Evolutionary conservation across 305 asterid genomes (phyloP), one percentile per base, ranked within the genome.

Genomic region (Plantago rigida): DNA sequence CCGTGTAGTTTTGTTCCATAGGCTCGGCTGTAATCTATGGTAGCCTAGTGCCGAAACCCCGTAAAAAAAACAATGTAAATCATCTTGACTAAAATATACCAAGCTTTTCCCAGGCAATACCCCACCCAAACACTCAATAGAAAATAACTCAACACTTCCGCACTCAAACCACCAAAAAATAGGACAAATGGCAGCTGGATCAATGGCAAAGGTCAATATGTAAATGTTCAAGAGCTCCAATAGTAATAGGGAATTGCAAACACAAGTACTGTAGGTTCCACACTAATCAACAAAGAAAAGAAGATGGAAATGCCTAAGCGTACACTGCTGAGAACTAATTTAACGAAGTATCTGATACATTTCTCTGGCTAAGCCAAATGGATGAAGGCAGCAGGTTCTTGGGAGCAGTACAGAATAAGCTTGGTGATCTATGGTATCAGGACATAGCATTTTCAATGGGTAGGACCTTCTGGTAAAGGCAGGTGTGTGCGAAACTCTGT

Each of bases 371-470:
- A 31, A 31, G 73, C 67, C 66, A 75, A 19, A 71, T 72, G 89
- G 92, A 80, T 79, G 79, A 75, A 75, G 73, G 34, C 29, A 22
- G 29, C 39, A 54, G 39, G 46, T 41, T 11, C 9, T 62, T 73
- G 57, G 65, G 71, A 73, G 73, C 10, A 9, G 46, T 41, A 74
- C 78, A 69, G 60, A 76, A 70, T 46, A 75, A 80, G 81, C 86
- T 72, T 75, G 87, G 94, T 75, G 75, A 69, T 68, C 71, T 79
- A 77, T 73, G 84, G 83, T 78, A 73, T 71, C 79, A 61, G 89
- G 91, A 68, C 75, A 71, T 82, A 87, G 88, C 82, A 78, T 68
- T 79, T 77, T 87, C 69, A 77, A 69, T 29, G 82, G 91, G 75
- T 46, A 60, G 26, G 54, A 60, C 79, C 95, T 80, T 77, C 95